Conservation (phyloP, 345 rosid species). For the Moringa oleifera region DNA sequence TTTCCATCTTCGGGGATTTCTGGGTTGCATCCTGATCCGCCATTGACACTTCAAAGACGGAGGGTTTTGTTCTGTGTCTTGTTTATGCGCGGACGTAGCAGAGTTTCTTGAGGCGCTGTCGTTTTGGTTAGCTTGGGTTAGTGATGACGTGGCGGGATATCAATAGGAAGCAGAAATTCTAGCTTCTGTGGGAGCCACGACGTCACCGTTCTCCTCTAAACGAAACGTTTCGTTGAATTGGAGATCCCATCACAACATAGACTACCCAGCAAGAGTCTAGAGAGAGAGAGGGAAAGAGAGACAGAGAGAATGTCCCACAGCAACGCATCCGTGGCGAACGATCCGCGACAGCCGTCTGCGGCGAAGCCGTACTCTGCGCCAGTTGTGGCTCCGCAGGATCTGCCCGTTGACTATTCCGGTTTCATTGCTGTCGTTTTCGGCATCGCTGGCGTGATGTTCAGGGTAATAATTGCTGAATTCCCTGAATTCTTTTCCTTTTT, state of each 20-base stretch:
- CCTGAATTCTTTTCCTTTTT: constrained; percentile 5
- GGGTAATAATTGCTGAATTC: constrained; percentile 35
- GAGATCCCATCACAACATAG: not conserved
- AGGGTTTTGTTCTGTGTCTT: too few species aligned
- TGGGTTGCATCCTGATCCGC: not conserved
- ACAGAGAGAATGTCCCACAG: constrained; percentile 37
- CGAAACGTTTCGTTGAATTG: too few species aligned
- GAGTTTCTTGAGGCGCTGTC: too few species aligned
- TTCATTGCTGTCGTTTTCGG: constrained; percentile 91
- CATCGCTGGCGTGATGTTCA: constrained; percentile 88
- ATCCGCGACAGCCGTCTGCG: constrained; percentile 81
- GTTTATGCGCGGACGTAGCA: too few species aligned
- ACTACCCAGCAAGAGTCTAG: too few species aligned
- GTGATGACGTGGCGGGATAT: too few species aligned
- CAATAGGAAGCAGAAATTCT: too few species aligned
- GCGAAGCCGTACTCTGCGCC: constrained; percentile 59
- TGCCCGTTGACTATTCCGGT: constrained; percentile 95
- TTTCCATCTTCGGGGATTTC: not conserved
- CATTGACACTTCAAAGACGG: too few species aligned
- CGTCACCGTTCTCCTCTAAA: too few species aligned
- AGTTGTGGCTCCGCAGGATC: constrained; percentile 59
- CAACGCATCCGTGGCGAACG: constrained; percentile 53
- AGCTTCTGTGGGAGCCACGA: too few species aligned
- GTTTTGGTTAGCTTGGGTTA: too few species aligned
- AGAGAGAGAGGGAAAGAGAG: not conserved